phyloP scores from a whole-genome alignment of 768 basidiomycete genomes.

The Suillus subluteus region DNA sequence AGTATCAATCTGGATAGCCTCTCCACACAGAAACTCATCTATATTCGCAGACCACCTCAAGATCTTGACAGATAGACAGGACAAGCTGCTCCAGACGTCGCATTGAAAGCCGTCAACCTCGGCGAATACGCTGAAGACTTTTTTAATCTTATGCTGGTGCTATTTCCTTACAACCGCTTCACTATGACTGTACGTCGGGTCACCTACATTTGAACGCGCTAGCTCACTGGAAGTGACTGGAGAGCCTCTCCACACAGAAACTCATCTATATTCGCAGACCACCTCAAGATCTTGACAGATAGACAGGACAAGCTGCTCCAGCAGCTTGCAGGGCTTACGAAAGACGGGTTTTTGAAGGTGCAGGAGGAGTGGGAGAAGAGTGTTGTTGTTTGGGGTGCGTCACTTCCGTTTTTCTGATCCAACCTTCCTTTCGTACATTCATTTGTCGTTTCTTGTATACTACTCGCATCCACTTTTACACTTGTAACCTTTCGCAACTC shows the following conservation, averaged over 20 bases:
- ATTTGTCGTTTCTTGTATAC: neutral
- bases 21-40: constrained; percentile 54
- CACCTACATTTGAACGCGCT: neutral
- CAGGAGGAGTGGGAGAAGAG: constrained; percentile 79
- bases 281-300: constrained; percentile 64
- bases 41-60: constrained; percentile 75
- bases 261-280: constrained; percentile 85
- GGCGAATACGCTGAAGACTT: constrained; percentile 93
- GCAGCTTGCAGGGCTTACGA: constrained; percentile 63
- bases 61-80: constrained; percentile 69
- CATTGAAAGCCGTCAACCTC: constrained; percentile 77
- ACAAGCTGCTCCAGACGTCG: constrained; percentile 69
- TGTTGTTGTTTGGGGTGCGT: constrained; percentile 68
- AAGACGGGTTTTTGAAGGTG: constrained; percentile 68
- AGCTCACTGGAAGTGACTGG: neutral
- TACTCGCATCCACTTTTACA: neutral
- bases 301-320: constrained; percentile 70
- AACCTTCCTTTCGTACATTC: neutral
- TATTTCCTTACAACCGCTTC: constrained; percentile 96
- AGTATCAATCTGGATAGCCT: too few species aligned
- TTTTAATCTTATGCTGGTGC: constrained; percentile 82
- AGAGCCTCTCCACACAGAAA: neutral
- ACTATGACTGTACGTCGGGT: constrained; percentile 75
- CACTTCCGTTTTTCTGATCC: neutral
- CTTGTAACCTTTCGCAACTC: neutral